A percentile compares a stretch with the other conserved stretches of the same genome.
These are phyloP conservation scores for Amorphotheca resinae DNA, from an alignment of 495 filamentous ascomycete species.

Conservation along the genomic window DNA sequence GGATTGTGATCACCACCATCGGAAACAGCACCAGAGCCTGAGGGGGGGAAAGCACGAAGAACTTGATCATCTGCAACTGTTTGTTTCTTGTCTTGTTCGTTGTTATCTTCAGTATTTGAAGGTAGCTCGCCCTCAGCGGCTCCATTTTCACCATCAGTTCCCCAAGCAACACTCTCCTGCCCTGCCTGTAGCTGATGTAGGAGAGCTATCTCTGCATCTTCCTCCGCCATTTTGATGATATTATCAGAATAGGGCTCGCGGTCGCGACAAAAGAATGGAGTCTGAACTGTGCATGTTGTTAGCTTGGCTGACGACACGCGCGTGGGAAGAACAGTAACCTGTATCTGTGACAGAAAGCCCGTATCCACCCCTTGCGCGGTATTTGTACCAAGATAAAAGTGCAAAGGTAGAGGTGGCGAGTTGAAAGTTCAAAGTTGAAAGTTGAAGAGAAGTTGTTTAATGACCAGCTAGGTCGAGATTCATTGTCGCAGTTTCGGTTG, in stretches of 20 bases:
- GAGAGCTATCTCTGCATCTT: constrained; percentile 50
- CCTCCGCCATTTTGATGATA: constrained; percentile 38
- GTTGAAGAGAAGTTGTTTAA: too few relatives aligned
- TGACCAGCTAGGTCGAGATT: too few relatives aligned
- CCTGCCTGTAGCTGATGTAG: constrained; percentile 23
- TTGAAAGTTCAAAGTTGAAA: too few relatives aligned
- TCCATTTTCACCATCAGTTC: constrained; percentile 30
- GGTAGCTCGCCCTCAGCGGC: constrained; percentile 31
- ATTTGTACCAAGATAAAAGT: too few relatives aligned
- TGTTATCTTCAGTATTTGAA: constrained; percentile 43
- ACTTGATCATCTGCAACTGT: constrained; percentile 28
- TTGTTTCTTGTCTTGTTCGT: constrained; percentile 29
- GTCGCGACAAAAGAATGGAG: not conserved
- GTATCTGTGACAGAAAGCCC: too few relatives aligned
- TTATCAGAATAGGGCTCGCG: not conserved
- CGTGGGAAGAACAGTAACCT: too few relatives aligned
- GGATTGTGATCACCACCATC: constrained; percentile 40
- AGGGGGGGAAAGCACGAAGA: constrained; percentile 33
- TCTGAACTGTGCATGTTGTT: not conserved
- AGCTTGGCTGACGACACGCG: too few relatives aligned
- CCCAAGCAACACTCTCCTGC: constrained; percentile 40
- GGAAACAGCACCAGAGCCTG: constrained; percentile 24
- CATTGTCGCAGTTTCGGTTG: too few relatives aligned
- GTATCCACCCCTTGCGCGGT: too few relatives aligned
- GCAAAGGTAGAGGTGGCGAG: too few relatives aligned